Percentiles rank a stretch among this genome's conserved stretches.
Conservation (phyloP, 106 monocot genomes). For the Chionographis japonica region DNA sequence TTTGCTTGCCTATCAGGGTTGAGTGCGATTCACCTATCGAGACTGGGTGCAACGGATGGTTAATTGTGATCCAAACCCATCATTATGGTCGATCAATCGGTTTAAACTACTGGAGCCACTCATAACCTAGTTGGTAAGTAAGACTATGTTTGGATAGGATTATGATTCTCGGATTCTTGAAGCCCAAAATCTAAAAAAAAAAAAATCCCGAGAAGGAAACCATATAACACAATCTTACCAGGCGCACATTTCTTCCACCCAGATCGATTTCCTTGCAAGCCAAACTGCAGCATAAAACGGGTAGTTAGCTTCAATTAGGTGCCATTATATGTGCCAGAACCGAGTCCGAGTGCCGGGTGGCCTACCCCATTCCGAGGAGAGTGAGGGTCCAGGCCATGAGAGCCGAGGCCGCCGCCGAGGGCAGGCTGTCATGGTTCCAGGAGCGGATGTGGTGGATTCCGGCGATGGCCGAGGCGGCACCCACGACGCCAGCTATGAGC, state of each 20-base stretch:
- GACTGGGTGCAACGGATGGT: no score
- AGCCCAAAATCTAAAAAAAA: no score
- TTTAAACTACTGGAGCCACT: no score
- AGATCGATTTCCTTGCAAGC: constrained; percentile 62
- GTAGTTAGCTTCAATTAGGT: no score
- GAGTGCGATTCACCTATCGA: no score
- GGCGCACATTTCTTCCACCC: constrained; percentile 32
- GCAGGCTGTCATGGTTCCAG: constrained; percentile 35
- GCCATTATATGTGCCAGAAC: neutral
- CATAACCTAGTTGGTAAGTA: no score
- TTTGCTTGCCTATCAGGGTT: no score
- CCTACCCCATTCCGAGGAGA: constrained; percentile 59
- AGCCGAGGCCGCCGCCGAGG: constrained; percentile 38
- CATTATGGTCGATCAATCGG: no score
- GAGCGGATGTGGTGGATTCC: constrained; percentile 35
- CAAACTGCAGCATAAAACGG: constrained; percentile 27
- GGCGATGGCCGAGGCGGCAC: constrained; percentile 49
- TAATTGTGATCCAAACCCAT: no score
- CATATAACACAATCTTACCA: constrained; percentile 24
- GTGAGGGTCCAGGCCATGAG: constrained; percentile 48
- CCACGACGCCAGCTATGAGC: constrained; percentile 44
- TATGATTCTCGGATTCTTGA: no score
- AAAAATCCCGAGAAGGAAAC: no score
- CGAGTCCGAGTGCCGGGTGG: neutral
- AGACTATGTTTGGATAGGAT: no score